Percentiles rank a stretch among this genome's conserved stretches.
Evolutionary conservation across 108 stramenopile species (phyloP).

Genomic region (Nannochloropsis oceanica): DNA sequence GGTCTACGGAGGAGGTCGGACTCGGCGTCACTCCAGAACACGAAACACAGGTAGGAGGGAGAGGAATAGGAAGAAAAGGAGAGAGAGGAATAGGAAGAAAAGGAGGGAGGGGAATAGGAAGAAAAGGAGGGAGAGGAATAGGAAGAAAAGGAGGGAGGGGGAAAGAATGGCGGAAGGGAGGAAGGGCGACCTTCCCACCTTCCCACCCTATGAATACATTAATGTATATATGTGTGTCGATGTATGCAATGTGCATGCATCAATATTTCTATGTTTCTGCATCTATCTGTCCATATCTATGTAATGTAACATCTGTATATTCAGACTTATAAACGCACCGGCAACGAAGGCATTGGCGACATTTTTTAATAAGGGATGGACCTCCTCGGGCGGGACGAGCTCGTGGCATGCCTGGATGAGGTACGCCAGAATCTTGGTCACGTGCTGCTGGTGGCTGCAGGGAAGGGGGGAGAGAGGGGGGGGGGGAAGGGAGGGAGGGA

Average conservation of each 20-base stretch:
- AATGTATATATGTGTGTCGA: too few species aligned
- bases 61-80: constrained; percentile 7
- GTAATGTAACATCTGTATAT: too few species aligned
- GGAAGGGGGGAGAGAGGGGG: background rate
- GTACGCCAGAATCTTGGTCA: constrained; percentile 84
- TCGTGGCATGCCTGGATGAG: constrained; percentile 89
- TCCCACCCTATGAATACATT: too few species aligned
- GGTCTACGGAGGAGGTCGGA: too few species aligned
- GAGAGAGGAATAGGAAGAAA: background rate
- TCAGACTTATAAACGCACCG: background rate
- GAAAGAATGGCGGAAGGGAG: background rate
- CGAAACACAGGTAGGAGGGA: constrained; percentile 54
- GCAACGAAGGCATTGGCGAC: constrained; percentile 25
- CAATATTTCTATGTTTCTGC: too few species aligned
- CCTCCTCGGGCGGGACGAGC: constrained; percentile 83
- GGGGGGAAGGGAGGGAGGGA: background rate
- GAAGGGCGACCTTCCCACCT: background rate
- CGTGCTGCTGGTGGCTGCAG: constrained; percentile 57
- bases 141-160: too few species aligned
- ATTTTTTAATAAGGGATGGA: constrained; percentile 17
- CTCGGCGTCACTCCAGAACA: too few species aligned
- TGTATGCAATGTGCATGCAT: too few species aligned
- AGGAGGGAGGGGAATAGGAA: background rate
- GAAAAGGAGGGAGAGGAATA: too few species aligned
- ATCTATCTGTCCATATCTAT: too few species aligned